A percentile compares a stretch with the other conserved stretches of the same genome.
Evolutionary conservation across 2,329 filamentous ascomycete genomes (phyloP).

Genomic region (Mariannaea elegans): DNA sequence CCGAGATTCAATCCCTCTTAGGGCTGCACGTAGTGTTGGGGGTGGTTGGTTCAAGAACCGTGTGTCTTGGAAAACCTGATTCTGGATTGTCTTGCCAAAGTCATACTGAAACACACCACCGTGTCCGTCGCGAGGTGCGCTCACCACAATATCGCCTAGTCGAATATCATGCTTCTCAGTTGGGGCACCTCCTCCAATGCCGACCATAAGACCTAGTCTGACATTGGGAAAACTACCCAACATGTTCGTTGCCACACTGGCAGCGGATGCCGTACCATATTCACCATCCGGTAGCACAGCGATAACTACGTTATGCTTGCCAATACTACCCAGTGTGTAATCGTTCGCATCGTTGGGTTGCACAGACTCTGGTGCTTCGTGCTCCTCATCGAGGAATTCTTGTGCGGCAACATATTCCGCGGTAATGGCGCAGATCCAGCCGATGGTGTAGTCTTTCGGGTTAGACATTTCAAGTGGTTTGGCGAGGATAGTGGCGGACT

Average conservation of each 20-base stretch:
- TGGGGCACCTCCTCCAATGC: background rate
- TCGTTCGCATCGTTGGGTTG: background rate
- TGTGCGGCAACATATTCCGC: background rate
- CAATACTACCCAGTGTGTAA: background rate
- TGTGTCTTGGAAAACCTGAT: constrained; percentile 13
- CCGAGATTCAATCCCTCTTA: too few relatives aligned
- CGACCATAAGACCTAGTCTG: background rate
- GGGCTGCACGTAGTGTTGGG: background rate
- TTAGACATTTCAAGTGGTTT: too few relatives aligned
- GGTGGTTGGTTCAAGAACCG: constrained; percentile 23
- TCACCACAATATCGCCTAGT: background rate
- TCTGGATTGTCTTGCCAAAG: constrained; percentile 14
- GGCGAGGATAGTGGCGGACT: too few relatives aligned
- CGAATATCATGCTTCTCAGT: background rate
- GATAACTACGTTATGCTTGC: background rate
- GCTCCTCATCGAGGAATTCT: background rate
- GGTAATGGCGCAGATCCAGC: background rate
- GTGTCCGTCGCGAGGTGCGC: background rate
- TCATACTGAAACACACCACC: background rate
- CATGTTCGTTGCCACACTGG: background rate
- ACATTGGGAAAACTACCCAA: background rate
- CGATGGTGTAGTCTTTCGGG: background rate
- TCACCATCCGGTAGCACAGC: background rate
- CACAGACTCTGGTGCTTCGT: background rate
- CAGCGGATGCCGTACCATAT: background rate